Percentiles rank a stretch among this genome's conserved stretches.
These are phyloP conservation scores for Cladosporium sp. DNA, from an alignment of 2,329 filamentous ascomycete genomes.

Conservation along the genomic window DNA sequence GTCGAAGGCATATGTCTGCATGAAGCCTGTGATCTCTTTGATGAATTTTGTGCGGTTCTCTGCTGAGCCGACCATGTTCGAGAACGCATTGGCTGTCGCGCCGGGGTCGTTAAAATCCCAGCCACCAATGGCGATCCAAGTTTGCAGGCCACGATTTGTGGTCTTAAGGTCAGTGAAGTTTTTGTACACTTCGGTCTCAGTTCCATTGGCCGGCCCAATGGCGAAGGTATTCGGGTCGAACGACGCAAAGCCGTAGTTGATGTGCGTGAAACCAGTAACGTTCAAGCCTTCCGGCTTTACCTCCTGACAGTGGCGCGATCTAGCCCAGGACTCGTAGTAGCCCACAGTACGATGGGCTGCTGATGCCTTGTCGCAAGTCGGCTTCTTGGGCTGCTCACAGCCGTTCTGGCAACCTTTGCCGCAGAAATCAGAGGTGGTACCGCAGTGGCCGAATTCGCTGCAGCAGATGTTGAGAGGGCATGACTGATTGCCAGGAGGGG, in stretches of 20 bases:
- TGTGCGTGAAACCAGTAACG: conserved; percentile 13
- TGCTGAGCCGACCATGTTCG: conserved; percentile 9
- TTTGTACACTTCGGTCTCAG: conserved; percentile 14
- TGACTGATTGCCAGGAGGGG: too few relatives aligned
- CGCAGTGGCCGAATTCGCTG: conserved; percentile 16
- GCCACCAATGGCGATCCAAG: conserved; percentile 14
- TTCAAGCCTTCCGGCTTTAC: conserved; percentile 9
- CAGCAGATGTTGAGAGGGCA: conserved; percentile 24
- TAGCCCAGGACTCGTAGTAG: conserved; percentile 21
- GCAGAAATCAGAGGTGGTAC: conserved; percentile 17
- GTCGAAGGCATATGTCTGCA: conserved; percentile 19
- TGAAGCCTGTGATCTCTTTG: conserved; percentile 14
- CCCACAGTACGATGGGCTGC: conserved; percentile 11
- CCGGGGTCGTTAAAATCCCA: conserved; percentile 17
- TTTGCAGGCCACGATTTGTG: conserved; percentile 8
- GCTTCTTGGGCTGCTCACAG: background rate
- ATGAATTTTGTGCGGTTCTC: conserved; percentile 14
- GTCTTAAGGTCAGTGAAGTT: conserved; percentile 11
- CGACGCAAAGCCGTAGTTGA: conserved; percentile 28
- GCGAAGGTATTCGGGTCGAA: conserved; percentile 31
- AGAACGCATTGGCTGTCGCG: conserved; percentile 9
- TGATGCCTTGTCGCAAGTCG: background rate
- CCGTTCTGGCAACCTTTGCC: conserved; percentile 12
- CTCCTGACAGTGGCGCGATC: conserved; percentile 11
- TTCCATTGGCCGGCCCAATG: conserved; percentile 29